These are phyloP conservation scores for Pythium folliculosum DNA, from an alignment of 352 stramenopile genomes.

Conservation along the genomic window DNA sequence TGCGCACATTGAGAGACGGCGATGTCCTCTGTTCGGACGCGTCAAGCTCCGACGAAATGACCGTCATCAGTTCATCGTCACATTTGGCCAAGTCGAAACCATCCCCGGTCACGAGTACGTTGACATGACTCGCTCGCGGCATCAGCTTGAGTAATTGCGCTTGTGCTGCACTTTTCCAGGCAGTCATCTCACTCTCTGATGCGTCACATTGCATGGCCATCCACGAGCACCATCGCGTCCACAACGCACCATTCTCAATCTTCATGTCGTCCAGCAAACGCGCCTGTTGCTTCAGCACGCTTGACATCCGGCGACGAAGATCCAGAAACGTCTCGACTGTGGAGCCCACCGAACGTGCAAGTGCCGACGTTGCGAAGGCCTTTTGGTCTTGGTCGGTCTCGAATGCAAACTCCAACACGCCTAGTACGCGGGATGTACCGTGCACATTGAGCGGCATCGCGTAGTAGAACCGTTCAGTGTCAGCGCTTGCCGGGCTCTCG, in stretches of 20 bases:
- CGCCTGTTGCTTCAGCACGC: neutral
- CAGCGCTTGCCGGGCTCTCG: neutral
- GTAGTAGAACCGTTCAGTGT: constrained; percentile 1
- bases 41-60: neutral
- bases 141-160: neutral
- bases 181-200: neutral
- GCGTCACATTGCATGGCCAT: neutral
- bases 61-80: neutral
- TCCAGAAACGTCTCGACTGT: neutral
- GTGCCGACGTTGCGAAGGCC: neutral
- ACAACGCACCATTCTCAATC: neutral
- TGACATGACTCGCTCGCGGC: neutral
- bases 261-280: neutral
- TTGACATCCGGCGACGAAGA: neutral
- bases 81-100: no score
- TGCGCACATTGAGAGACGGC: constrained; percentile 5
- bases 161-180: constrained; percentile 1
- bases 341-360: neutral
- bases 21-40: neutral
- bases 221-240: constrained; percentile 5
- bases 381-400: neutral
- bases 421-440: neutral
- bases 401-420: constrained; percentile 21
- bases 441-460: constrained; percentile 2
- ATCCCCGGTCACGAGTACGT: neutral